phyloP scores from a whole-genome alignment of 352 stramenopile species.

The Ochromonadaceae sp. region DNA sequence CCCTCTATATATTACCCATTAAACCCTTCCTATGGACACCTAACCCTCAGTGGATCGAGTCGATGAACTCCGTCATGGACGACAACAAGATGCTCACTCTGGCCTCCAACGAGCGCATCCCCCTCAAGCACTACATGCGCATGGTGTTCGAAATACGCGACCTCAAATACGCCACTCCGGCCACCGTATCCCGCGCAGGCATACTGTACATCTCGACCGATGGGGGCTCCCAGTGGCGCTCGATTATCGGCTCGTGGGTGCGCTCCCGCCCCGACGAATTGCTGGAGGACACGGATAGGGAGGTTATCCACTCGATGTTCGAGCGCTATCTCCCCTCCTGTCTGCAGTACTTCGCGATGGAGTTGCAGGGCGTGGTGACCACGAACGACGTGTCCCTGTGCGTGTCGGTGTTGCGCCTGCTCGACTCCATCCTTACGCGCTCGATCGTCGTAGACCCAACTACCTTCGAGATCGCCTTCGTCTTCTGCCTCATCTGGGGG shows the following conservation, averaged over 20 bases:
- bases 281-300: conserved; percentile 8
- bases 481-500: conserved; percentile 80
- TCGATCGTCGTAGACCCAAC: conserved; percentile 15
- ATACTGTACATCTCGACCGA: conserved; percentile 82
- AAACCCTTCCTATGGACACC: too few species aligned
- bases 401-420: conserved; percentile 17
- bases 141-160: conserved; percentile 89
- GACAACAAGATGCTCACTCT: conserved; percentile 83
- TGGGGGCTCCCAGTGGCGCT: conserved; percentile 73
- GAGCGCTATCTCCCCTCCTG: conserved; percentile 57
- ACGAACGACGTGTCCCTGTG: conserved; percentile 13
- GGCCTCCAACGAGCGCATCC: conserved; percentile 81
- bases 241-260: conserved; percentile 76
- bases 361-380: conserved; percentile 20
- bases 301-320: conserved; percentile 48
- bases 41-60: conserved; percentile 93
- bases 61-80: conserved; percentile 68
- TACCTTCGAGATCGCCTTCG: conserved; percentile 44
- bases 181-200: conserved; percentile 73
- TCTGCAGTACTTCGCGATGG: conserved; percentile 26
- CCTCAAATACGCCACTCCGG: conserved; percentile 72
- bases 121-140: conserved; percentile 75
- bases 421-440: conserved; percentile 23
- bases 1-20: too few species aligned
- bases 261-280: conserved; percentile 29